Percentiles rank a stretch among this genome's conserved stretches.
Evolutionary conservation across 441 rosid genomes (phyloP).

Genomic region (Corymbia calophylla): DNA sequence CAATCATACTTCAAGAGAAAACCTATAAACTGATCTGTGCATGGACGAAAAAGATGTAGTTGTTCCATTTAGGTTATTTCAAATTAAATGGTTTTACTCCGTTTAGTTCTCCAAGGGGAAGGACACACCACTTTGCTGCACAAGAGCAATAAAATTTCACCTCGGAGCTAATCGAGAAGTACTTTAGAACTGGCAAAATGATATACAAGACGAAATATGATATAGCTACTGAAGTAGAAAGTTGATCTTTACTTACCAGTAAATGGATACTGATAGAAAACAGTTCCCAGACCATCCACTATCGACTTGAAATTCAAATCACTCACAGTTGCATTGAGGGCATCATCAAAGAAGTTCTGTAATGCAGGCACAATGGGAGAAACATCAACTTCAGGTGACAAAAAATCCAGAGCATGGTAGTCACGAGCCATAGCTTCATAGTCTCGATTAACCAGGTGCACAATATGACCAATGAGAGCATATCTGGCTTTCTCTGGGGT

Average conservation of each 20-base stretch:
- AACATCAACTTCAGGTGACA: slow-evolving; percentile 85
- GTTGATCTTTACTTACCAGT: slow-evolving; percentile 36
- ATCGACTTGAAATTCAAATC: slow-evolving; percentile 90
- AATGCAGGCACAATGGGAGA: slow-evolving; percentile 94
- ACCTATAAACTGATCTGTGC: background rate
- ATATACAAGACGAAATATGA: background rate
- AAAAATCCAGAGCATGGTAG: slow-evolving; percentile 80
- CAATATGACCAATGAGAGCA: slow-evolving; percentile 94
- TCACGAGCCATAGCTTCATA: slow-evolving; percentile 99
- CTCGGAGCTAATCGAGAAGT: background rate
- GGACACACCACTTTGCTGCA: background rate
- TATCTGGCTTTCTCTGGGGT: slow-evolving; percentile 96
- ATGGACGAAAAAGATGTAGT: background rate
- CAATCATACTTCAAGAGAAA: slow-evolving; percentile 7
- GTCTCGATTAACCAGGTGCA: slow-evolving; percentile 96
- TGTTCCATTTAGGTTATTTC: background rate
- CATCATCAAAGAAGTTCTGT: slow-evolving; percentile 85
- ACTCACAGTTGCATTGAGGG: slow-evolving; percentile 81
- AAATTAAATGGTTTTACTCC: background rate
- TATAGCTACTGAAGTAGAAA: background rate
- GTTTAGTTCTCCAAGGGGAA: background rate
- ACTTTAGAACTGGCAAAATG: background rate
- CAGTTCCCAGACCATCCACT: slow-evolving; percentile 91
- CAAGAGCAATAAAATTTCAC: background rate
- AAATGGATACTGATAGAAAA: slow-evolving; percentile 87